phyloP scores from a whole-genome alignment of 495 filamentous ascomycete species.

The Platismatia glauca region DNA sequence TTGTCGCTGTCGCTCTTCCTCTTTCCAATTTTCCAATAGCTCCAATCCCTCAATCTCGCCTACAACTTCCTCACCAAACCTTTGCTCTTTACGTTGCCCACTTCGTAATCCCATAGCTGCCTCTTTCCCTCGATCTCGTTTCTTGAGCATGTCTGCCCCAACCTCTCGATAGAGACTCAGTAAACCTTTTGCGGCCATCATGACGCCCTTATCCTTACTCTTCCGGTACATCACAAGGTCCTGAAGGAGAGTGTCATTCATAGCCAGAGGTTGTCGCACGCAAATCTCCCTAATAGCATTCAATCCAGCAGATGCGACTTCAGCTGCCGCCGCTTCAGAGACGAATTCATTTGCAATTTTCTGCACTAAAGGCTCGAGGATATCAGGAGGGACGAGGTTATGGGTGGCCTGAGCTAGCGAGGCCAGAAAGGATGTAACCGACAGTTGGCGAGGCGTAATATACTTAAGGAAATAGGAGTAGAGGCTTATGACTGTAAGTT shows the following conservation, averaged over 20 bases:
- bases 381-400: constrained; percentile 85
- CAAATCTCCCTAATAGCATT: constrained; percentile 95
- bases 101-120: constrained; percentile 73
- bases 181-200: constrained; percentile 92
- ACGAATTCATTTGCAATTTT: constrained; percentile 99
- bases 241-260: constrained; percentile 91
- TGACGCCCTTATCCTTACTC: constrained; percentile 93
- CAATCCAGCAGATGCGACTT: constrained; percentile 86
- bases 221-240: constrained; percentile 94
- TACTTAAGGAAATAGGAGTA: constrained; percentile 84
- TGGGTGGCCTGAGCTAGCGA: constrained; percentile 88
- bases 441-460: constrained; percentile 78
- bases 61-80: constrained; percentile 67
- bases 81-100: constrained; percentile 58
- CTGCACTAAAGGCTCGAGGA: constrained; percentile 78
- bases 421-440: constrained; percentile 89
- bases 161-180: constrained; percentile 85
- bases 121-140: constrained; percentile 83
- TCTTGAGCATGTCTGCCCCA: constrained; percentile 78
- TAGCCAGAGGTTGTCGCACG: constrained; percentile 81
- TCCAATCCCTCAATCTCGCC: constrained; percentile 91
- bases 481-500: constrained; percentile 73
- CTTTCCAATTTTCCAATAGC: constrained; percentile 86
- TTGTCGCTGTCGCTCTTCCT: constrained; percentile 70
- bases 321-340: constrained; percentile 80